A percentile compares a stretch with the other conserved stretches of the same genome.
These are phyloP conservation scores for Drechslerella stenobrocha DNA, from an alignment of 2,329 filamentous ascomycete genomes.

Conservation along the genomic window DNA sequence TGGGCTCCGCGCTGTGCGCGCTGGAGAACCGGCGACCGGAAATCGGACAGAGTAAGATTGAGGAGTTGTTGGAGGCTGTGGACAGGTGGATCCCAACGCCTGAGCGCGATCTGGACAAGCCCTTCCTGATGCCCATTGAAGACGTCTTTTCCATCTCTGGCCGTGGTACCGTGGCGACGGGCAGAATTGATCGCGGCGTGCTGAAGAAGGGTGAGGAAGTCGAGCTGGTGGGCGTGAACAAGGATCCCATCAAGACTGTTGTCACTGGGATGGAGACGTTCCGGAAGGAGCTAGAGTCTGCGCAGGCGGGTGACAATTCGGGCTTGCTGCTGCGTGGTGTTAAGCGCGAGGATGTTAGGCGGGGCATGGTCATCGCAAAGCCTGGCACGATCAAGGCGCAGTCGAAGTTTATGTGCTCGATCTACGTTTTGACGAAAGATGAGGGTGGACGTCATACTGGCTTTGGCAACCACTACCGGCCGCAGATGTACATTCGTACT, in stretches of 20 bases:
- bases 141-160: constrained; percentile 87
- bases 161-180: constrained; percentile 94
- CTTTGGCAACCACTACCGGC: constrained; percentile 94
- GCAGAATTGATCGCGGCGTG: constrained; percentile 92
- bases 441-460: constrained; percentile 97
- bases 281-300: constrained; percentile 99
- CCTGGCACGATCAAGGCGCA: constrained; percentile 84
- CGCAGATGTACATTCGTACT: constrained; percentile 93
- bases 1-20: constrained; percentile 94
- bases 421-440: constrained; percentile 97
- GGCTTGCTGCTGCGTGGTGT: constrained; percentile 94
- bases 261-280: constrained; percentile 99
- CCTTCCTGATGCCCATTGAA: constrained; percentile 98
- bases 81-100: constrained; percentile 97
- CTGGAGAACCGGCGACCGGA: constrained; percentile 84
- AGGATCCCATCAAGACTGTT: constrained; percentile 89
- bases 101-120: constrained; percentile 91
- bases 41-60: constrained; percentile 83
- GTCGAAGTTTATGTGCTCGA: constrained; percentile 88
- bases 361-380: constrained; percentile 90
- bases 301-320: constrained; percentile 95
- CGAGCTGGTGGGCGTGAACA: constrained; percentile 87
- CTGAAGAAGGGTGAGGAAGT: constrained; percentile 94
- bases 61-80: constrained; percentile 85
- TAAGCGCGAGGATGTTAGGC: constrained; percentile 88